A percentile compares a stretch with the other conserved stretches of the same genome.
Evolutionary conservation across 1,284 basidiomycete genomes (phyloP).

Genomic region (Melampsora americana): DNA sequence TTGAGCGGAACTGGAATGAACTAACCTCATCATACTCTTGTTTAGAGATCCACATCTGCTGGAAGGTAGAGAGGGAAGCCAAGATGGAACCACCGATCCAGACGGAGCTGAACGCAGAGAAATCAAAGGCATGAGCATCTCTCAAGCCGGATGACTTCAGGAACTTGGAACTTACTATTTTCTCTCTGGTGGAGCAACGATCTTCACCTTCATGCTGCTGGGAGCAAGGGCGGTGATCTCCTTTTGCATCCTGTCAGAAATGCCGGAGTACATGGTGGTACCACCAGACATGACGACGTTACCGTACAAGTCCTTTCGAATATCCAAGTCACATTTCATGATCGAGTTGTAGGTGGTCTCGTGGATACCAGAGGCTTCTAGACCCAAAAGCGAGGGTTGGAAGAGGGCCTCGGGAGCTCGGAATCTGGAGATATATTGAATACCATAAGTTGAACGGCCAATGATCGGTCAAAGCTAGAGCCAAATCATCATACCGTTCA

Average conservation of each 20-base stretch:
- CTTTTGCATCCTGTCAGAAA: conserved; percentile 96
- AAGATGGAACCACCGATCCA: conserved; percentile 99
- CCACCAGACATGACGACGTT: conserved; percentile 94
- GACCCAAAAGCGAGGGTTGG: conserved; percentile 89
- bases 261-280: conserved; percentile 97
- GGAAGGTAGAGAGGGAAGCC: conserved; percentile 92
- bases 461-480: neutral
- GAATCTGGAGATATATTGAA: conserved; percentile 63
- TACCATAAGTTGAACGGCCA: conserved; percentile 8
- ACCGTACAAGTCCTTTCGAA: conserved; percentile 77
- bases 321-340: conserved; percentile 67
- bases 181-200: conserved; percentile 83
- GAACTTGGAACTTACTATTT: conserved; percentile 57
- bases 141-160: conserved; percentile 6
- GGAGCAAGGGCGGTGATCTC: conserved; percentile 86
- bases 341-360: conserved; percentile 89
- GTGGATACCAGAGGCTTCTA: conserved; percentile 90
- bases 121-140: conserved; percentile 53
- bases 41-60: conserved; percentile 60
- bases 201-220: conserved; percentile 79
- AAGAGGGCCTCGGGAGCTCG: conserved; percentile 94
- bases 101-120: conserved; percentile 62
- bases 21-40: conserved; percentile 44
- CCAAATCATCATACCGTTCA: conserved; percentile 64
- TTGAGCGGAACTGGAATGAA: neutral